phyloP scores from a whole-genome alignment of 1,284 basidiomycete genomes.

The Boletus sp. region DNA sequence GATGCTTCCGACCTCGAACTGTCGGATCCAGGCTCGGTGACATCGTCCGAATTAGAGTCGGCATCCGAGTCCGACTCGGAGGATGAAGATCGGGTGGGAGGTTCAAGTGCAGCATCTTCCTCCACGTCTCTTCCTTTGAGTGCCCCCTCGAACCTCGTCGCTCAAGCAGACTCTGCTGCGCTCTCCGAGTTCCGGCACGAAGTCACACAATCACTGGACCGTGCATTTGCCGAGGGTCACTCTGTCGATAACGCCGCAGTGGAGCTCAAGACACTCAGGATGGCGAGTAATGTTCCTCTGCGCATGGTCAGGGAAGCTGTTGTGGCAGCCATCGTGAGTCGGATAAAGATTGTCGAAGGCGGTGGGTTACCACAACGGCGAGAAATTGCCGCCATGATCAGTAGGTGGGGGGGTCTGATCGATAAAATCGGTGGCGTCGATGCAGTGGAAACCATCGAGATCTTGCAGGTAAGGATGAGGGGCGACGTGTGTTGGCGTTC shows the following conservation, averaged over 20 bases:
- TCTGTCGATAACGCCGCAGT: slow-evolving; percentile 89
- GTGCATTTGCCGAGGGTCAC: slow-evolving; percentile 88
- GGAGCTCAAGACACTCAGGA: slow-evolving; percentile 89
- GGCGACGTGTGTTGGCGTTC: neutral
- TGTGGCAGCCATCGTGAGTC: slow-evolving; percentile 67
- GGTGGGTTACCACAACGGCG: slow-evolving; percentile 52
- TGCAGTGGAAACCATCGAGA: slow-evolving; percentile 65
- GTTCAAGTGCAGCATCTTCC: slow-evolving; percentile 42
- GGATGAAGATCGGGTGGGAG: slow-evolving; percentile 30
- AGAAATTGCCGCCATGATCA: slow-evolving; percentile 56
- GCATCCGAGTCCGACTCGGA: slow-evolving; percentile 30
- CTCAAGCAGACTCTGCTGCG: slow-evolving; percentile 41
- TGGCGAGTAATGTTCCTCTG: slow-evolving; percentile 88
- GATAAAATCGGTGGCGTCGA: slow-evolving; percentile 73
- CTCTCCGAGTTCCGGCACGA: slow-evolving; percentile 75
- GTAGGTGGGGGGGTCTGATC: slow-evolving; percentile 70
- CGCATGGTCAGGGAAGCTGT: slow-evolving; percentile 76
- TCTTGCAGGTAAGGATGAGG: slow-evolving; percentile 56
- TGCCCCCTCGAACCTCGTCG: slow-evolving; percentile 35
- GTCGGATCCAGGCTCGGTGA: slow-evolving; percentile 55
- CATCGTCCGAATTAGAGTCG: slow-evolving; percentile 36
- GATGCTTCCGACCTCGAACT: slow-evolving; percentile 53
- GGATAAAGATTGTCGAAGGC: slow-evolving; percentile 54
- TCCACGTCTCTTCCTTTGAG: slow-evolving; percentile 36
- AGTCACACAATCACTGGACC: slow-evolving; percentile 76